Evolutionary conservation across 2,329 filamentous ascomycete genomes (phyloP), one percentile per base, ranked within the genome.

Genomic region (Escovopsis sp.): DNA sequence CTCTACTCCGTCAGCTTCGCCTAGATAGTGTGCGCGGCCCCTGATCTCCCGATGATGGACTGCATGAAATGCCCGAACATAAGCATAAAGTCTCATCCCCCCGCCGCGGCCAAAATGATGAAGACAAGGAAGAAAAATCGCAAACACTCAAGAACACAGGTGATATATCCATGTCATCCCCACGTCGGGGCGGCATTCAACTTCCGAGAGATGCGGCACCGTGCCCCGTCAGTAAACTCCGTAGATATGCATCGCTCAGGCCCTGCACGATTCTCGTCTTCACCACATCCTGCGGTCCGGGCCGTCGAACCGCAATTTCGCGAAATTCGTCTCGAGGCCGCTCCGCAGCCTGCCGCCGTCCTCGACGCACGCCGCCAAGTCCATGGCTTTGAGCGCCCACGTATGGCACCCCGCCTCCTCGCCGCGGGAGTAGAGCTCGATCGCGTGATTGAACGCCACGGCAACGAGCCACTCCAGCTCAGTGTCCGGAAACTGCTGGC

Each of bases 391-490:
- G 7, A 71, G 65, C 1, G 74, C 73, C 81, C 82, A 87, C 31
- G 58, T 55, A 47, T 66, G 71, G 38, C 76, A 78, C 2, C 61
- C 57, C 5, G 64, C 65, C 43, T 75, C 69, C 20, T 81, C 67
- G 2, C 68, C 65, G 1, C 61, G 63, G 11, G 70, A 66, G 50
- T 75, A 77, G n/a, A 74, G 66, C 51, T 87, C 81, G 5, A 86
- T 65, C 0, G 73, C 78, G 45, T 78, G 76, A 49, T 88, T 88
- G 57, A 82, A 86, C 0, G 73, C 64, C 6, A 70, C 75, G 1
- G 74, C 73, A 0, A 76, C 74, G n/a, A 91, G 70, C 80, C 82
- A 91, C 51, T 86, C 79, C 1, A 88, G 60, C 53, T 91, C 84
- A 4, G 72, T 68, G 0, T 62, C 51, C 0, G 84, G 82, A 53